Evolutionary conservation across 73 alveolate genomes (phyloP), one percentile per base, ranked within the genome.

Genomic region (Paraurostyla sp.): DNA sequence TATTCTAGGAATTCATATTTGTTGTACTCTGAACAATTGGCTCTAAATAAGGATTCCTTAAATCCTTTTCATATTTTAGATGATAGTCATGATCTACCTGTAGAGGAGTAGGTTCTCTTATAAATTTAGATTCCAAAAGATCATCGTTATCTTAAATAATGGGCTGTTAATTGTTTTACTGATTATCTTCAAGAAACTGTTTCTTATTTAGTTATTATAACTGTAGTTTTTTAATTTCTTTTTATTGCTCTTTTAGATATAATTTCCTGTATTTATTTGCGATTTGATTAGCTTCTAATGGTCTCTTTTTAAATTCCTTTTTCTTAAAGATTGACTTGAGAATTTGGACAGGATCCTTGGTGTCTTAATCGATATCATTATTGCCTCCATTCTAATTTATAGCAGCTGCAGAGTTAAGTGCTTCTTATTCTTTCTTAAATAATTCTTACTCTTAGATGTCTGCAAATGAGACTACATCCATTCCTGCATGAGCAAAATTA

Each of bases 401-500:
- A 54, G 33, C 30, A 54, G 27, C 69, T 18, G n/a, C n/a, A n/a
- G n/a, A n/a, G n/a, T n/a, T 54, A 15, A 54, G 6, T 54, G 11
- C 60, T 29, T 35, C 46, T 13, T 2, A 48, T 42, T n/a, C 45
- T 73, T 48, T 36, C 6, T 7, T n/a, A 9, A 73, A 2, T 51
- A 73, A 16, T 13, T 62, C 29, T 62, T 20, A 27, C n/a, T 48
- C 52, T 9, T 45, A 2, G 32, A 50, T 49, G 9, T 41, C 56
- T 1, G 50, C 20, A 45, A 48, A 73, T 23, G 41, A 50, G 43
- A 32, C 86, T 0, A 51, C 9, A 0, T 78, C 60, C 76, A 78
- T 25, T 3, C 89, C 89, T 30, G 89, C 89, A 49, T 51, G 78
- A 2, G 71, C 86, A 48, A 73, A 73, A n/a, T 73, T 45, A 2